phyloP scores from a whole-genome alignment of 352 stramenopile genomes.

The Phytopythium delawarense region DNA sequence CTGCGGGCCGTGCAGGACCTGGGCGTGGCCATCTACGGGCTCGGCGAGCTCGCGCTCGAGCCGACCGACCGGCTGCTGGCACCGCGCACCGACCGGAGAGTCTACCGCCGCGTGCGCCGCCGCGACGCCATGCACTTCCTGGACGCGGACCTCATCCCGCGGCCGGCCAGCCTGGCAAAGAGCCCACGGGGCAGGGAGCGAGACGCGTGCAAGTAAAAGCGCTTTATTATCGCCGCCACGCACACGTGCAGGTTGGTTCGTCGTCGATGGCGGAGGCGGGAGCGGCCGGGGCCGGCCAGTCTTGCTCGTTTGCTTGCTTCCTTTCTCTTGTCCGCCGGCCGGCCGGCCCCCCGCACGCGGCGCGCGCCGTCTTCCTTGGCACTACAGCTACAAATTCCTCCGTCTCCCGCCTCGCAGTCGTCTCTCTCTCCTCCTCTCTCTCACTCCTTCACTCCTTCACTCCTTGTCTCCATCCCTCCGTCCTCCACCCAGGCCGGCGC shows the following conservation, averaged over 20 bases:
- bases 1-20: conserved; percentile 68
- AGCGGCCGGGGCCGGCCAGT: no score
- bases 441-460: neutral
- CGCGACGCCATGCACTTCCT: conserved; percentile 56
- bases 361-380: conserved; percentile 8
- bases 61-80: conserved; percentile 50
- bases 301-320: no score
- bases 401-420: neutral
- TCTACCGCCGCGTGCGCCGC: conserved; percentile 48
- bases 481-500: neutral
- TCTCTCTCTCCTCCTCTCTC: neutral
- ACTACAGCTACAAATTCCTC: conserved; percentile 39
- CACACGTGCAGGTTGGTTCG: neutral
- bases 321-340: no score
- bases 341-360: no score
- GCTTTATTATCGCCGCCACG: conserved; percentile 1
- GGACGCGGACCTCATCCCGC: conserved; percentile 55
- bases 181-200: no score
- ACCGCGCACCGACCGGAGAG: conserved; percentile 31
- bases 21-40: conserved; percentile 74
- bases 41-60: conserved; percentile 42
- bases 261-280: neutral
- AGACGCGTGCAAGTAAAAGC: neutral
- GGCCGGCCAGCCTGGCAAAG: conserved; percentile 8
- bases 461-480: neutral